A percentile compares a stretch with the other conserved stretches of the same genome.
phyloP scores from a whole-genome alignment of 1,284 basidiomycete species.

The Hymenochaete sp. region DNA sequence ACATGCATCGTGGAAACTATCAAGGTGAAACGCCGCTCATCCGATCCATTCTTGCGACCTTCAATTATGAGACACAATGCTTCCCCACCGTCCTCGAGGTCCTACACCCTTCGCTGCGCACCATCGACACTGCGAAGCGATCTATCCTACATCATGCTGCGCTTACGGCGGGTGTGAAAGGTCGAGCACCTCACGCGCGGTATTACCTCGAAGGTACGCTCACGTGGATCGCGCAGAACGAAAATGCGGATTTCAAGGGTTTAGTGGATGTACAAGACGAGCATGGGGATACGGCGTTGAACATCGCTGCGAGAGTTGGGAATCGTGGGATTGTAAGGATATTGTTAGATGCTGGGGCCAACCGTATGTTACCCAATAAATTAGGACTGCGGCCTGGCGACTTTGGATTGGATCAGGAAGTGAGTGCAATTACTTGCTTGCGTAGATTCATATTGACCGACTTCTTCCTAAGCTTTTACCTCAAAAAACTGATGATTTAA shows the following conservation, averaged over 20 bases:
- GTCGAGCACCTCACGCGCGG: conserved; percentile 74
- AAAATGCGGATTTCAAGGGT: conserved; percentile 65
- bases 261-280: conserved; percentile 91
- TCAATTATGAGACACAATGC: conserved; percentile 73
- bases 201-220: conserved; percentile 93
- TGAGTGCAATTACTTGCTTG: conserved; percentile 29
- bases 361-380: conserved; percentile 87
- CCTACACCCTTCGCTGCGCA: conserved; percentile 72
- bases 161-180: conserved; percentile 84
- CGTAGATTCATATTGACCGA: not conserved
- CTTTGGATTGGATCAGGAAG: conserved; percentile 89
- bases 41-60: conserved; percentile 84
- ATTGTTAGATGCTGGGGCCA: conserved; percentile 88
- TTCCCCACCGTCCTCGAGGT: conserved; percentile 63
- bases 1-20: conserved; percentile 85
- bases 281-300: conserved; percentile 93
- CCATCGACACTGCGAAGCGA: conserved; percentile 83
- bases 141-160: conserved; percentile 94
- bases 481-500: conserved; percentile 65
- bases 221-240: conserved; percentile 69
- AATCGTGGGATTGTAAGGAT: conserved; percentile 84
- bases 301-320: conserved; percentile 91
- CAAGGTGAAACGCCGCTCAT: conserved; percentile 94
- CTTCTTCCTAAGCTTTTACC: conserved; percentile 55
- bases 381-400: conserved; percentile 88